A percentile compares a stretch with the other conserved stretches of the same genome.
Evolutionary conservation across 164 flowering plant species (phyloP).

Genomic region (Nelumbo lutea): DNA sequence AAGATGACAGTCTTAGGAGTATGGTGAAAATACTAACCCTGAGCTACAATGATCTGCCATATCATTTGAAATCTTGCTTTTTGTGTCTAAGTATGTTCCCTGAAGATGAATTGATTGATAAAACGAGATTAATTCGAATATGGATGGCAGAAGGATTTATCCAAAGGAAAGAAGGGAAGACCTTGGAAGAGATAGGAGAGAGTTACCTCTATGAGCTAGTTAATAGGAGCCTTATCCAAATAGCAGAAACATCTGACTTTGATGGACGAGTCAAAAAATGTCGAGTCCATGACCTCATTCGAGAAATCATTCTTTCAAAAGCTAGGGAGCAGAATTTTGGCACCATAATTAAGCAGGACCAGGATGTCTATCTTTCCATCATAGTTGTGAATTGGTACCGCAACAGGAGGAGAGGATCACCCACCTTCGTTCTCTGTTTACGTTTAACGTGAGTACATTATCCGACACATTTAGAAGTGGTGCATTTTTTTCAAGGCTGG

Average conservation of each 20-base stretch:
- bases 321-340: constrained; percentile 4
- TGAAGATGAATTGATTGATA: neutral
- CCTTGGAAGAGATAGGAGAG: constrained; percentile 6
- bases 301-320: constrained; percentile 10
- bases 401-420: no score
- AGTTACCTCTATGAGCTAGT: constrained; percentile 14
- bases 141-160: constrained; percentile 1
- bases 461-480: neutral
- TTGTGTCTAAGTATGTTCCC: neutral
- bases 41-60: neutral
- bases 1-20: neutral
- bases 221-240: constrained; percentile 11
- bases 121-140: neutral
- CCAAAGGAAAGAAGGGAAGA: neutral
- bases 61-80: neutral
- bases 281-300: constrained; percentile 12
- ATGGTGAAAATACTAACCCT: neutral
- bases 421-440: neutral
- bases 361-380: neutral
- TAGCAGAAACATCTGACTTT: neutral
- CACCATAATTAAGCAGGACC: neutral
- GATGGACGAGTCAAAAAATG: constrained; percentile 8
- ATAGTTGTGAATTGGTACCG: no score
- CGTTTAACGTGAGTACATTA: neutral
- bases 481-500: neutral